These are phyloP conservation scores for Penicillium atrosanguineum DNA, from an alignment of 495 filamentous ascomycete genomes.

Conservation along the genomic window DNA sequence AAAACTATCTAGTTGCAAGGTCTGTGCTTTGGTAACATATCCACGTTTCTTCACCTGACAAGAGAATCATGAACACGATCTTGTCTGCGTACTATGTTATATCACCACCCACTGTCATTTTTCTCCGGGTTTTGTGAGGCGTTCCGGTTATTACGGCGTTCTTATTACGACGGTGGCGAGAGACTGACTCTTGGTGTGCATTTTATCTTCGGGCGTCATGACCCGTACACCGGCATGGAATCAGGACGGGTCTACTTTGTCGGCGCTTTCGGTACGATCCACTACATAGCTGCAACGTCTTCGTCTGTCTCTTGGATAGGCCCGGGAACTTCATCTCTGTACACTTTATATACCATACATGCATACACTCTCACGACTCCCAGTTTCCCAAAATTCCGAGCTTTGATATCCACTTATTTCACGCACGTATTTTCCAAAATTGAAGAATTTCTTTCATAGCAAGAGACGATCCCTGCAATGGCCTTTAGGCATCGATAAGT, in stretches of 20 bases:
- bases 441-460: not conserved
- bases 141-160: conserved; percentile 2
- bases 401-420: not conserved
- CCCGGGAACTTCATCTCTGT: conserved; percentile 8
- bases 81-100: not conserved
- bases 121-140: not conserved
- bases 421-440: not conserved
- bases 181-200: conserved; percentile 7
- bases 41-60: not conserved
- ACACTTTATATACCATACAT: conserved; percentile 16
- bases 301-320: not conserved
- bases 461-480: not conserved
- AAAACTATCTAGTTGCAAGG: not conserved
- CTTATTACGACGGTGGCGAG: conserved; percentile 1
- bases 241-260: conserved; percentile 9
- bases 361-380: not conserved
- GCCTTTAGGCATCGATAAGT: not conserved
- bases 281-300: not conserved
- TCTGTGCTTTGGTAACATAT: not conserved
- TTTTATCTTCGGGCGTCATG: conserved; percentile 17
- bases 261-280: conserved; percentile 6
- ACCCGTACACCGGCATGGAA: conserved; percentile 20
- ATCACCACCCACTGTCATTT: not conserved
- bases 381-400: not conserved
- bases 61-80: not conserved